Evolutionary conservation across 371 early-diverging fungal species (phyloP), one percentile per base, ranked within the genome.

Genomic region (Lichtheimia corymbifera): DNA sequence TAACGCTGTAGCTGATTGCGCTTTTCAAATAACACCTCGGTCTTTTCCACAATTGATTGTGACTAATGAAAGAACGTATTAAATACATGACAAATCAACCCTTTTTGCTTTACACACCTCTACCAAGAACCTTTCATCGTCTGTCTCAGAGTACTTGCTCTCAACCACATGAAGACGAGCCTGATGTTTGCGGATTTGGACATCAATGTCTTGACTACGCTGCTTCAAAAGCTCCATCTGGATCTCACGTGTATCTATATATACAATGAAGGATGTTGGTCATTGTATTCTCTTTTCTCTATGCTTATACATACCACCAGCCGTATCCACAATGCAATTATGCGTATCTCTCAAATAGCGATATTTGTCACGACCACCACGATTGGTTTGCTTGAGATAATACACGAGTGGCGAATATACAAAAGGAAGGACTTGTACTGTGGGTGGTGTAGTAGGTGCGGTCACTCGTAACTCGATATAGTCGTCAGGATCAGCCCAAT

Each of bases 391-490:
- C 53, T 83, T 85, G 61, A 80, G 81, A 66, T 88, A 91, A 43
- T 82, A 77, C 14, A 89, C 65, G 57, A 78, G 74, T 0, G 90
- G 90, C 0, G 81, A 65, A 73, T 82, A 88, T 0, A 82, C 74
- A 64, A 88, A 85, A 0, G 91, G 86, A 0, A 85, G 62, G 14
- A 86, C 83, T 53, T 73, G 74, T 2, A 87, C 71, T 1, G 45
- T 57, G 3, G 78, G 78, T 12, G 62, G 18, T 5, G 60, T 30
- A 13, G 55, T 49, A 2, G 78, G 79, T 7, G 11, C 15, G 22
- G 43, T 22, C 14, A 42, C 57, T 27, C 66, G 60, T 22, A 79
- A 52, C 53, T 76, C 82, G 7, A 80, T 65, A 69, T 71, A 83
- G 55, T 84, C 81, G 47, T 82, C 78, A 28, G 65, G 53, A 66